A percentile compares a stretch with the other conserved stretches of the same genome.
These are phyloP conservation scores for Aspergillus calidoustus DNA, from an alignment of 2,329 filamentous ascomycete genomes.

Conservation along the genomic window DNA sequence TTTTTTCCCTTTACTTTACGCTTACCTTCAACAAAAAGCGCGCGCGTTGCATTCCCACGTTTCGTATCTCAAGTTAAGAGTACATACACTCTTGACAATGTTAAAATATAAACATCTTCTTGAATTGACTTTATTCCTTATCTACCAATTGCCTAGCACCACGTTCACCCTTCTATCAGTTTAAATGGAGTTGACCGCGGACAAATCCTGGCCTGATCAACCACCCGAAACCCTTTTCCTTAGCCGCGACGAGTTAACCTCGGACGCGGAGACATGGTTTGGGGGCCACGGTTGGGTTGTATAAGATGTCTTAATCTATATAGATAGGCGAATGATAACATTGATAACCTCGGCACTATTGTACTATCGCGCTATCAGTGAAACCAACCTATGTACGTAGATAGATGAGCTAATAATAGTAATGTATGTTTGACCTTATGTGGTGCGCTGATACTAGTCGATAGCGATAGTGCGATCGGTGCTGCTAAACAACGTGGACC, in stretches of 20 bases:
- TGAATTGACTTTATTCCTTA: neutral
- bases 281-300: neutral
- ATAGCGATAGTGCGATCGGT: neutral
- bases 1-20: neutral
- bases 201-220: neutral
- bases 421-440: neutral
- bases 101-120: neutral
- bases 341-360: neutral
- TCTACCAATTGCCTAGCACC: neutral
- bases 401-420: neutral
- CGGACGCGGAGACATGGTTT: neutral
- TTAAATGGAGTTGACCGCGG: neutral
- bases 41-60: neutral
- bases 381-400: neutral
- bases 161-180: neutral
- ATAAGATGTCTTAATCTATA: too few relatives aligned
- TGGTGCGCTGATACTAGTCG: neutral
- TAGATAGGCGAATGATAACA: neutral
- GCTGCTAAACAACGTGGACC: neutral
- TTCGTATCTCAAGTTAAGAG: neutral
- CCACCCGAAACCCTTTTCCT: neutral
- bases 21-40: slow-evolving; percentile 15
- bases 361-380: neutral
- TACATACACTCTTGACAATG: neutral
- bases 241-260: neutral